These are phyloP conservation scores for Halophytophthora batemanensis DNA, from an alignment of 352 stramenopile genomes.

Conservation along the genomic window DNA sequence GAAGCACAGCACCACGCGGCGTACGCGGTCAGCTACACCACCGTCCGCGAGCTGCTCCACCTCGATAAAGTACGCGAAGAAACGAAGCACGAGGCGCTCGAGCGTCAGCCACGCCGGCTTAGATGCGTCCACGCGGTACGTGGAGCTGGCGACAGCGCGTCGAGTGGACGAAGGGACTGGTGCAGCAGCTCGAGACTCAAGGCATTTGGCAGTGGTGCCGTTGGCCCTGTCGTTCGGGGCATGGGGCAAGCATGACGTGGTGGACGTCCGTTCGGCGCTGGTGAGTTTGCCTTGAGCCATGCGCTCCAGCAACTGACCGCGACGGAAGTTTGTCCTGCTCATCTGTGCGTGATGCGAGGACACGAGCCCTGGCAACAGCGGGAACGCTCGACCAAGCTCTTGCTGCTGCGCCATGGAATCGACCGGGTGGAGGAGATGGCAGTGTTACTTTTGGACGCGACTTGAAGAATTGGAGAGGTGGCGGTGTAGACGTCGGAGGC, in stretches of 20 bases:
- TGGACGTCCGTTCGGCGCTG: conserved; percentile 10
- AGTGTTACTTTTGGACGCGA: no score
- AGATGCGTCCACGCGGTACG: conserved; percentile 44
- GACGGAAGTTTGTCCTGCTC: conserved; percentile 48
- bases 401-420: conserved; percentile 11
- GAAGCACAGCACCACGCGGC: conserved; percentile 76
- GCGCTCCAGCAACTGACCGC: conserved; percentile 56
- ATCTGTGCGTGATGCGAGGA: conserved; percentile 51
- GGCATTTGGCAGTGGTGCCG: conserved; percentile 7
- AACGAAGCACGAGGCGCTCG: conserved; percentile 84
- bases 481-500: no score
- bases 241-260: conserved; percentile 5
- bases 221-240: conserved; percentile 12
- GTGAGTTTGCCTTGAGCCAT: conserved; percentile 53
- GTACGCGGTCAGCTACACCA: conserved; percentile 23
- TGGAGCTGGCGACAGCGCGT: conserved; percentile 26
- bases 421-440: no score
- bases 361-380: conserved; percentile 54
- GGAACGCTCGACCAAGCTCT: conserved; percentile 7
- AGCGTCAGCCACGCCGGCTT: conserved; percentile 66
- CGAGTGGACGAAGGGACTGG: conserved; percentile 12
- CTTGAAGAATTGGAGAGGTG: no score
- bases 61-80: conserved; percentile 86
- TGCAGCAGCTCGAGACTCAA: conserved; percentile 6
- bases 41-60: conserved; percentile 18